Evolutionary conservation across 129 eudicot genomes (phyloP).

Genomic region (Artemisia tridentata): DNA sequence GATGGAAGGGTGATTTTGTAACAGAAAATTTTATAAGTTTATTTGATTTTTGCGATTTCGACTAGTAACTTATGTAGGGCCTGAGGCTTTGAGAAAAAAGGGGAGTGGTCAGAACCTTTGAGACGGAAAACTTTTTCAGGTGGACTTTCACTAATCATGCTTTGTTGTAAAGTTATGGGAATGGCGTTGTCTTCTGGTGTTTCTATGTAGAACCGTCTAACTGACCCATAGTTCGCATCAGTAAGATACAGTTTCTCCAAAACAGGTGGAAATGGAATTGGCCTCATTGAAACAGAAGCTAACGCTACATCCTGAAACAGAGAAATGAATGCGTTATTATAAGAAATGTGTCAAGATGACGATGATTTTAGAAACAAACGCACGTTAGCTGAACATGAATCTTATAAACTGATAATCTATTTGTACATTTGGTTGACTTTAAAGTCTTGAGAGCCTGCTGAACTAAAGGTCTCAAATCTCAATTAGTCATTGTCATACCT

Average conservation of each 20-base stretch:
- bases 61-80: constrained; percentile 74
- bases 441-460: not conserved
- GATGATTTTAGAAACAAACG: not conserved
- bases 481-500: constrained; percentile 42
- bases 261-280: constrained; percentile 88
- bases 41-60: constrained; percentile 68
- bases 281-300: constrained; percentile 94
- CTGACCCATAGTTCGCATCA: constrained; percentile 66
- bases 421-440: not conserved
- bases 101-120: constrained; percentile 95
- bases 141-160: constrained; percentile 62
- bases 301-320: constrained; percentile 77
- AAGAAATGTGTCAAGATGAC: not conserved
- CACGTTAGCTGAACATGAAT: too few relatives aligned
- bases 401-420: not conserved
- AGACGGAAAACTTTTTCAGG: constrained; percentile 80
- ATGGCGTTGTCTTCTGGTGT: constrained; percentile 90
- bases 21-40: constrained; percentile 16
- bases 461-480: not conserved
- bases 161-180: constrained; percentile 55
- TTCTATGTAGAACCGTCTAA: constrained; percentile 78
- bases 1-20: not conserved
- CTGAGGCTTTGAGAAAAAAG: constrained; percentile 96
- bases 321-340: not conserved
- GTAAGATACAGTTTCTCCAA: constrained; percentile 79